Conservation (phyloP, 2,329 filamentous ascomycete genomes). For the Aureobasidium uvarum region DNA sequence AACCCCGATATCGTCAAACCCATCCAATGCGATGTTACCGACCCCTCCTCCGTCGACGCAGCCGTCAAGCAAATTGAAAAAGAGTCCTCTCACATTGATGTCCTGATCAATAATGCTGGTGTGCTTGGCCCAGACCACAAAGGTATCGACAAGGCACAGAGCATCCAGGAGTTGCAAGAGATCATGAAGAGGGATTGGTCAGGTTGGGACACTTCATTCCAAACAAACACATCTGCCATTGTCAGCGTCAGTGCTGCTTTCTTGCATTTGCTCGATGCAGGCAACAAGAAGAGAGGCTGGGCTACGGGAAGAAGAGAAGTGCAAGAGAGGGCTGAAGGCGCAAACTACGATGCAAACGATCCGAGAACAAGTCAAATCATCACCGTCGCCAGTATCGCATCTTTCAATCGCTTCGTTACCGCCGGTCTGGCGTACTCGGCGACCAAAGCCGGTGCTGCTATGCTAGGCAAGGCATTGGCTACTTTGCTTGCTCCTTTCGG, state of each 20-base stretch:
- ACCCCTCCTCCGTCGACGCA: slow-evolving; percentile 42
- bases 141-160: slow-evolving; percentile 44
- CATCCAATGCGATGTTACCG: slow-evolving; percentile 47
- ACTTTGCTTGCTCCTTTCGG: slow-evolving; percentile 46
- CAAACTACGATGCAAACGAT: slow-evolving; percentile 36
- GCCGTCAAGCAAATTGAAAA: slow-evolving; percentile 45
- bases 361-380: slow-evolving; percentile 49
- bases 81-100: slow-evolving; percentile 51
- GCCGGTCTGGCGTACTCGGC: slow-evolving; percentile 47
- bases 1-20: slow-evolving; percentile 40
- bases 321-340: slow-evolving; percentile 28
- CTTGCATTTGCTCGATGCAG: slow-evolving; percentile 47
- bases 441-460: slow-evolving; percentile 45
- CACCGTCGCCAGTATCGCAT: slow-evolving; percentile 45
- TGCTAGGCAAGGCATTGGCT: slow-evolving; percentile 48
- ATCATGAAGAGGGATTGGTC: slow-evolving; percentile 40
- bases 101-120: slow-evolving; percentile 45
- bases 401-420: slow-evolving; percentile 40
- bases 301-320: slow-evolving; percentile 37
- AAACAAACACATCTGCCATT: slow-evolving; percentile 48
- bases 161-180: slow-evolving; percentile 47
- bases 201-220: slow-evolving; percentile 41
- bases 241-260: slow-evolving; percentile 48
- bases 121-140: slow-evolving; percentile 44
- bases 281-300: slow-evolving; percentile 46